Evolutionary conservation across 148 eudicot genomes (phyloP).

Genomic region (Limonium bicolor): DNA sequence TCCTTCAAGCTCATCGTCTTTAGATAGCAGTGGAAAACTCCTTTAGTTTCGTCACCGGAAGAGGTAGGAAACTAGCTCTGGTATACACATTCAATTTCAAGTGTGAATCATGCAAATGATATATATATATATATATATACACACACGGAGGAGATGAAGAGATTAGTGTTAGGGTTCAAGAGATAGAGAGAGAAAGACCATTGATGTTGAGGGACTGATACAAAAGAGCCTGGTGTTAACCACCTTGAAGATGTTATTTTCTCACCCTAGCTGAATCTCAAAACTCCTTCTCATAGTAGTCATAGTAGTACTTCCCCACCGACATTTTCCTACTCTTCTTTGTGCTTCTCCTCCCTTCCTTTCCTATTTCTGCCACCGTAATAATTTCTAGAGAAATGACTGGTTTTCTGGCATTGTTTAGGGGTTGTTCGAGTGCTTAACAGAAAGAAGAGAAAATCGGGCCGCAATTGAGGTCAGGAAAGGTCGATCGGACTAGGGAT

Average conservation of each 20-base stretch:
- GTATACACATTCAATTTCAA: neutral
- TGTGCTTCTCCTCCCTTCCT: neutral
- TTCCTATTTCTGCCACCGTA: no score
- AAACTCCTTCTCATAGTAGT: conserved; percentile 85
- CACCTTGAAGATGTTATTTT: conserved; percentile 66
- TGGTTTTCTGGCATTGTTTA: no score
- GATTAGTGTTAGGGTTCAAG: conserved; percentile 4
- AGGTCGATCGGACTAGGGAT: no score
- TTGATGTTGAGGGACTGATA: conserved; percentile 37
- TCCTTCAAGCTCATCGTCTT: conserved; percentile 65
- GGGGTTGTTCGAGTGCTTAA: no score
- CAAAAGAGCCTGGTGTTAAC: conserved; percentile 66
- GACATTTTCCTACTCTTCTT: conserved; percentile 23
- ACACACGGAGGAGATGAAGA: neutral
- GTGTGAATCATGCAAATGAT: no score
- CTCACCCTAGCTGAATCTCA: conserved; percentile 58
- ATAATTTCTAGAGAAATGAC: no score
- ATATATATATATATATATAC: no score
- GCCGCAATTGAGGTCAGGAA: no score
- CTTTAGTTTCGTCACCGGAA: conserved; percentile 9
- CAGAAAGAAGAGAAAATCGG: no score
- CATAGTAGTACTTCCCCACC: conserved; percentile 66
- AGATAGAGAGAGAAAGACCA: conserved; percentile 12
- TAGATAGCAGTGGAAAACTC: conserved; percentile 66
- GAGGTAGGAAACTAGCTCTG: conserved; percentile 13